phyloP scores from a whole-genome alignment of 164 flowering plant genomes.

The Buxus sempervirens region DNA sequence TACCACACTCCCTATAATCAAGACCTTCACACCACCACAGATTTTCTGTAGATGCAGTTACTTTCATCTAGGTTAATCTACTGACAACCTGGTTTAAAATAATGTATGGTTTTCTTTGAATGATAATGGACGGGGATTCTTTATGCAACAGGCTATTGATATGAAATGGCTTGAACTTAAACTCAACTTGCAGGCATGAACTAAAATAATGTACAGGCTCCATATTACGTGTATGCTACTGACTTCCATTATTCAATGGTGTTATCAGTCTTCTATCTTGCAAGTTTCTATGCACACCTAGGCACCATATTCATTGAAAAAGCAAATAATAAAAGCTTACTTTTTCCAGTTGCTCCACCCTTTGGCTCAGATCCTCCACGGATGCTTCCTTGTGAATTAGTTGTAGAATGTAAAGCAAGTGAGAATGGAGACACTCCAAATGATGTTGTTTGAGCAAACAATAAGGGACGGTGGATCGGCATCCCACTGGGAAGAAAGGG shows the following conservation, averaged over 20 bases:
- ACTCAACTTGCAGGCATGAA: too few species aligned
- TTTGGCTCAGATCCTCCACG: slow-evolving; percentile 36
- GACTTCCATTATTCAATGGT: background rate
- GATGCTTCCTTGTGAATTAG: slow-evolving; percentile 50
- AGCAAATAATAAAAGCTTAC: slow-evolving; percentile 27
- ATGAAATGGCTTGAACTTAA: background rate
- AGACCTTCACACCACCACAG: too few species aligned
- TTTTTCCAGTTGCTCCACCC: slow-evolving; percentile 43
- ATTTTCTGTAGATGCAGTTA: too few species aligned
- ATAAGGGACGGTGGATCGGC: slow-evolving; percentile 48
- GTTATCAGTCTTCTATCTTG: background rate
- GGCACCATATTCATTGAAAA: background rate
- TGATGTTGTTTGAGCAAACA: slow-evolving; percentile 44
- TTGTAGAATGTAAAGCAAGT: slow-evolving; percentile 47
- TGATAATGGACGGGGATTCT: too few species aligned
- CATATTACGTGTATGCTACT: too few species aligned
- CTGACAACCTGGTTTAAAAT: too few species aligned
- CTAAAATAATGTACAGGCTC: too few species aligned
- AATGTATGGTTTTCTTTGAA: too few species aligned
- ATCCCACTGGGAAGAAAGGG: slow-evolving; percentile 73
- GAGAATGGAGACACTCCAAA: slow-evolving; percentile 45
- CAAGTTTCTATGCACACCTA: background rate
- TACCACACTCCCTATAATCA: too few species aligned
- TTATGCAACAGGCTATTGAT: too few species aligned
- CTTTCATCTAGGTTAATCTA: too few species aligned